Base-by-base conservation (phyloP, 164 flowering plant species). In the Vitis amurensis region DNA sequence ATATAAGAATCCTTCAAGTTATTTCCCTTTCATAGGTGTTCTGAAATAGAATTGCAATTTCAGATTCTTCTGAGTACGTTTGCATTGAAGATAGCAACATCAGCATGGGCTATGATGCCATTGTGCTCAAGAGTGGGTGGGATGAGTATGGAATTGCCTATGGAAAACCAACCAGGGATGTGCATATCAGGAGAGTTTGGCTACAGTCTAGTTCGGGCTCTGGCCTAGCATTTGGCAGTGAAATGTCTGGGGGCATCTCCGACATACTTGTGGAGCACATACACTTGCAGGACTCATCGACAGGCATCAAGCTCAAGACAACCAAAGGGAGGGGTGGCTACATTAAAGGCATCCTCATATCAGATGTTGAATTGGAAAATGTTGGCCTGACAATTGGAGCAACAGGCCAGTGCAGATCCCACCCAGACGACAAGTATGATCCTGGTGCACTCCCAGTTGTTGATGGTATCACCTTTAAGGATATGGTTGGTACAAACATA, bases 211-310 rank as follows among this genome's bases (percentile, higher is more conserved):
- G 76, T 57, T 60, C 79, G 0, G 93, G 92, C 55, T 69, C 94
- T 7, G 89, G 80, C 10, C 59, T 91, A 17, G 87, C 92, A 29
- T 71, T 92, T 51, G 94, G 91, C 59, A 89, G 89, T 51, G 90
- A 88, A 75, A 90, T 86, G 91, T 92, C 97, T 2, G 97, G 97
- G 64, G 95, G 93, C 62, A 82, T 89, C 58, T 85, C 89, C 11
- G 49, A 75, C 17, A 67, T 91, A 11, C 77, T 73, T 2, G 88
- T 66, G 0, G 87, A 87, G 67, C 61, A 75, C 30, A 66, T 87
- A 48, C 68, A 69, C 29, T 12, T 90, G 2, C 73, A 59, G 14
- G 70, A 85, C 68, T 86, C 95, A 1, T 67, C 55, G 17, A 50
- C 57, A 8, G 97, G 88, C 0, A 76, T 91, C 51, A 44, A 67